These are phyloP conservation scores for Ustilaginoidea virens DNA, from an alignment of 2,329 filamentous ascomycete genomes.

Conservation along the genomic window DNA sequence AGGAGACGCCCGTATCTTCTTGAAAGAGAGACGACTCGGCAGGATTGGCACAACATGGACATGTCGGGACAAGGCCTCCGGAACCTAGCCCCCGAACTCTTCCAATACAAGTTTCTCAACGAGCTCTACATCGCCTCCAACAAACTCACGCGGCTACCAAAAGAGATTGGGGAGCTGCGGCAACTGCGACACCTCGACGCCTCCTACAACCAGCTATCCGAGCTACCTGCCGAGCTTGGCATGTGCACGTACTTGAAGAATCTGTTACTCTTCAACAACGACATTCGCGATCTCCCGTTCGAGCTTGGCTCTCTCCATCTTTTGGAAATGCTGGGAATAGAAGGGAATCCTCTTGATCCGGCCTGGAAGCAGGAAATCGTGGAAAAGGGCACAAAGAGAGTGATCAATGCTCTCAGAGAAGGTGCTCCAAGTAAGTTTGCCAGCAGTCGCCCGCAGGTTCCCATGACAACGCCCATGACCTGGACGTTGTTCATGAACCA, in stretches of 20 bases:
- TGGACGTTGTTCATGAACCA: too few relatives aligned
- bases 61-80: constrained; percentile 91
- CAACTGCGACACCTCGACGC: constrained; percentile 72
- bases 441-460: too few relatives aligned
- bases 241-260: constrained; percentile 91
- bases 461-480: too few relatives aligned
- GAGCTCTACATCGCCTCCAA: constrained; percentile 92
- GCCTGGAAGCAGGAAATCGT: constrained; percentile 68
- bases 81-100: constrained; percentile 63
- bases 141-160: constrained; percentile 66
- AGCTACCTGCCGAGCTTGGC: constrained; percentile 78
- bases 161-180: constrained; percentile 67
- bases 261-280: constrained; percentile 80
- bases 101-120: constrained; percentile 76
- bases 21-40: constrained; percentile 49
- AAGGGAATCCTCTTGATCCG: constrained; percentile 73
- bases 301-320: constrained; percentile 83
- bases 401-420: constrained; percentile 74
- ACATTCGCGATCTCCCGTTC: constrained; percentile 64
- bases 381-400: constrained; percentile 71
- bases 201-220: constrained; percentile 71
- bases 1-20: constrained; percentile 48
- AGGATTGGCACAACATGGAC: constrained; percentile 88
- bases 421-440: constrained; percentile 57
- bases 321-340: constrained; percentile 77